phyloP scores from a whole-genome alignment of 176 grass and related monocot genomes.

The Avena atlantica region DNA sequence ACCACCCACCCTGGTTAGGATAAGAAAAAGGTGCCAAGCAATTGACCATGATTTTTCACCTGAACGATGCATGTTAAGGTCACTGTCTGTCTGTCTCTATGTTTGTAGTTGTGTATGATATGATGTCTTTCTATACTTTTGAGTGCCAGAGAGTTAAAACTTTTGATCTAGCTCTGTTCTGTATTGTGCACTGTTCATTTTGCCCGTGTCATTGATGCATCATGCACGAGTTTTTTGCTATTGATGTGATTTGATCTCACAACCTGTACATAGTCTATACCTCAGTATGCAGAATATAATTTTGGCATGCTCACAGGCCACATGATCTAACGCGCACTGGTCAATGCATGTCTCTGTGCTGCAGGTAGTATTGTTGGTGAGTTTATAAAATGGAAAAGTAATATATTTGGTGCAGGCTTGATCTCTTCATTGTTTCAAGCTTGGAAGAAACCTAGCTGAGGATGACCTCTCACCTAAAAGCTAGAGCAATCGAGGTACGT shows the following conservation, averaged over 20 bases:
- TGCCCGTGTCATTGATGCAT: background rate
- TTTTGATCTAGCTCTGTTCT: background rate
- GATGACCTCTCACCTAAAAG: conserved; percentile 52
- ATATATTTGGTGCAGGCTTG: conserved; percentile 34
- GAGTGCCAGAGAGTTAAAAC: background rate
- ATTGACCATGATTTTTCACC: conserved; percentile 22
- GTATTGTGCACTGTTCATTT: background rate
- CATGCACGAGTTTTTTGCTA: background rate
- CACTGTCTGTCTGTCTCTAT: background rate
- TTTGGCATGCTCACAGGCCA: conserved; percentile 5
- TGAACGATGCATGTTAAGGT: background rate
- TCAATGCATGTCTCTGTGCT: conserved; percentile 22
- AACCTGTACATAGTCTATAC: background rate
- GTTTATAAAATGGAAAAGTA: conserved; percentile 7
- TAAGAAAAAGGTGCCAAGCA: conserved; percentile 42
- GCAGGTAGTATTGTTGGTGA: background rate
- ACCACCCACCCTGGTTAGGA: conserved; percentile 24
- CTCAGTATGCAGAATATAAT: background rate
- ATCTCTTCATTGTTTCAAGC: conserved; percentile 45
- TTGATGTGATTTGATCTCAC: background rate
- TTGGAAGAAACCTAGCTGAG: conserved; percentile 53
- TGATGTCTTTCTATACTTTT: background rate
- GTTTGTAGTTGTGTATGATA: background rate
- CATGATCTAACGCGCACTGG: conserved; percentile 14
- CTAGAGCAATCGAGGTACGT: conserved; percentile 13